These are phyloP conservation scores for Colletotrichum salicis DNA, from an alignment of 2,329 filamentous ascomycete species.

Conservation along the genomic window DNA sequence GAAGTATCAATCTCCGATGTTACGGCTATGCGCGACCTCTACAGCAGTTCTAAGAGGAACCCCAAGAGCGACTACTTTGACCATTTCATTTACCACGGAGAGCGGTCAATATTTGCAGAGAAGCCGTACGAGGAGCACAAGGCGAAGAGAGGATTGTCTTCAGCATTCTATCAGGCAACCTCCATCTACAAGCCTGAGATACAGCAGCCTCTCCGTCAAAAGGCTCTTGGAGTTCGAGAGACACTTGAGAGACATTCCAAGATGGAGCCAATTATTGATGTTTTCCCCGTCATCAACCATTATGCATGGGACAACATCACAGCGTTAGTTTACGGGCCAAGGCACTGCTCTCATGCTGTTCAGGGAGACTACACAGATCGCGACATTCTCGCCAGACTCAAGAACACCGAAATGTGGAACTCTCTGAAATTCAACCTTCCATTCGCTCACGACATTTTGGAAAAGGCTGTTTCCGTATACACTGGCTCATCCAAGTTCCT, in stretches of 20 bases:
- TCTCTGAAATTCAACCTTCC: background rate
- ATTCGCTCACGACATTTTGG: background rate
- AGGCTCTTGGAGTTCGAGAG: background rate
- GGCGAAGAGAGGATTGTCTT: background rate
- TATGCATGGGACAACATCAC: background rate
- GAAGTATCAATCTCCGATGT: background rate
- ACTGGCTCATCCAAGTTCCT: background rate
- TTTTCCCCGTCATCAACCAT: background rate
- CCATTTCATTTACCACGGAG: background rate
- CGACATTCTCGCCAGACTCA: background rate
- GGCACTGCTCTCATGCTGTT: background rate
- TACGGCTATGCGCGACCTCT: constrained; percentile 1
- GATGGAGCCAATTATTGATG: background rate
- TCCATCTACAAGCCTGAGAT: background rate
- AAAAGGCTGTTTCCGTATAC: background rate
- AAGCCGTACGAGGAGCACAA: background rate
- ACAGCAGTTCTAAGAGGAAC: background rate
- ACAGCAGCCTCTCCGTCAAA: background rate
- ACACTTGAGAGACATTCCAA: background rate
- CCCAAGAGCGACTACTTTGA: constrained; percentile 1
- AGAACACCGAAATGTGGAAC: background rate
- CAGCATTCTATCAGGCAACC: background rate
- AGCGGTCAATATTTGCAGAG: background rate
- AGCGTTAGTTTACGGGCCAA: background rate
- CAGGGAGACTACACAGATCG: background rate